Base-by-base conservation (phyloP, 2,329 filamentous ascomycete species). In the Diaporthe capsici region DNA sequence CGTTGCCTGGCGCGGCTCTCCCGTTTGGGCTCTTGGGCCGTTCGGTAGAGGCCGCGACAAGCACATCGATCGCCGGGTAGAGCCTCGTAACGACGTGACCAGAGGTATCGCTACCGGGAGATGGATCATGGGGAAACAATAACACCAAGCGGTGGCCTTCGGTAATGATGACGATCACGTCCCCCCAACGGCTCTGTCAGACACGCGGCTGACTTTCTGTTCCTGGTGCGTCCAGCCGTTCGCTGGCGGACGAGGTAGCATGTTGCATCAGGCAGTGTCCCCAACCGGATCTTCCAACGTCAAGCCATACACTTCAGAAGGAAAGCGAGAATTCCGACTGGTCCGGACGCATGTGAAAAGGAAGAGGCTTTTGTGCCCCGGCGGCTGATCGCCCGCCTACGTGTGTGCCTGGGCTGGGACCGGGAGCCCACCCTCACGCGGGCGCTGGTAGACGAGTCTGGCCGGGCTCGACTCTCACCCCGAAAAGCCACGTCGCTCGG, bases 401-500 rank as follows among this genome's bases (percentile, higher is more conserved):
- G 28, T 67, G 63, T 13, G 12, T 53, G 65, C 65, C 65, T 39
- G 22, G 3, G 3, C 65, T 25, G 47, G 39, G 25, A 6, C 60
- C 31, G 47, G 47, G 47, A 25, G 17, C 34, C 31, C 47, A n/a
- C 22, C 47, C 12, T n/a, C 22, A 13, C 44, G 15, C 42, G 20
- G 63, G 31, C 31, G 22, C 22, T 53, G 28, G 31, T 10, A 31
- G 44, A 53, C 31, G 28, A 53, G 47, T 8, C 47, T 39, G 63
- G n/a, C 47, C 65, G 65, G 65, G 44, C 44, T 68, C 31, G 7
- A 39, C 31, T 68, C 63, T 51, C 10, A 39, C 63, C 63, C 63
- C 63, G 63, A 68, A 51, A 20, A 20, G 20, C 63, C 63, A 68
- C 44, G 31, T n/a, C 44, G 47, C 12, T 68, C 63, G 63, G 63